phyloP scores from a whole-genome alignment of 2,329 filamentous ascomycete species.

The Talaromyces marneffei region DNA sequence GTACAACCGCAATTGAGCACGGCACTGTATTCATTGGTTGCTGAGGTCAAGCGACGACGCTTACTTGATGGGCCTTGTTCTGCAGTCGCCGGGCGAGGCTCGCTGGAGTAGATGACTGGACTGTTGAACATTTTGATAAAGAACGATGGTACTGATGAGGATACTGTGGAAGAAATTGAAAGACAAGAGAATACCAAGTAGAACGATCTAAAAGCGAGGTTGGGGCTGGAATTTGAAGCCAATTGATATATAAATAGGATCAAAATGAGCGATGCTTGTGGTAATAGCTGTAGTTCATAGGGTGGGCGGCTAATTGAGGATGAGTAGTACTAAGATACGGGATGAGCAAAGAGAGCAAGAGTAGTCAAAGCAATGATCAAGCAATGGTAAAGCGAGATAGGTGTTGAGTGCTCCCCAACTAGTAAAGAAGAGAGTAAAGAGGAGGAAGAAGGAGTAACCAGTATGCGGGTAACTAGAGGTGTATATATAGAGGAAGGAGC shows the following conservation, averaged over 20 bases:
- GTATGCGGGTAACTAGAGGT: background rate
- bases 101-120: background rate
- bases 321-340: background rate
- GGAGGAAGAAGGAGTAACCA: background rate
- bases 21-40: background rate
- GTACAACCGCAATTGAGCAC: background rate
- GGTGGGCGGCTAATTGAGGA: background rate
- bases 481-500: background rate
- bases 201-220: background rate
- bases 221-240: background rate
- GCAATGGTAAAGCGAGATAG: background rate
- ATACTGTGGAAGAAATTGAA: background rate
- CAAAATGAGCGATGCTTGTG: background rate
- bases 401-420: no score
- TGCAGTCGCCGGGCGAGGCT: background rate
- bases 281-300: background rate
- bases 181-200: background rate
- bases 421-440: background rate
- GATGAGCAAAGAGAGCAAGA: background rate
- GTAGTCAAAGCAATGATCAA: background rate
- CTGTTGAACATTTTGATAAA: conserved; percentile 3
- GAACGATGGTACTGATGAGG: background rate
- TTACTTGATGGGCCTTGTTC: background rate
- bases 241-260: conserved; percentile 2
- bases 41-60: conserved; percentile 5